Percentiles rank a stretch among this genome's conserved stretches.
These are phyloP conservation scores for Leonotis leonurus DNA, from an alignment of 257 asterid genomes.

Conservation along the genomic window DNA sequence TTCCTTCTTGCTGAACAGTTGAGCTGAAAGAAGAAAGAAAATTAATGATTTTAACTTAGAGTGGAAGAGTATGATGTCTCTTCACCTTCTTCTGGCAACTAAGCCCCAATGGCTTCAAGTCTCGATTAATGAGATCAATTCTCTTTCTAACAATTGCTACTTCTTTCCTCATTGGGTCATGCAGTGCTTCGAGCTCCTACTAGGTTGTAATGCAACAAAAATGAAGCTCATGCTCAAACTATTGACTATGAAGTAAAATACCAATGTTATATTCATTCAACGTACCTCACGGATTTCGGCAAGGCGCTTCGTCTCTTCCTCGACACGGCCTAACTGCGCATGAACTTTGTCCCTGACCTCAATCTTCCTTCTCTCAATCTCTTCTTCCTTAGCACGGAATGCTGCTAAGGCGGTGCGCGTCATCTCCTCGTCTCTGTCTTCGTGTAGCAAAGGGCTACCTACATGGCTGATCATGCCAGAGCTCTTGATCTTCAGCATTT, in stretches of 20 bases:
- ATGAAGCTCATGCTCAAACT: no score
- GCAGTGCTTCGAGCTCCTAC: slow-evolving; percentile 74
- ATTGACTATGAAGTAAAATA: no score
- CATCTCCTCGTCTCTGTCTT: slow-evolving; percentile 80
- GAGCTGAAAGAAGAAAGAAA: no score
- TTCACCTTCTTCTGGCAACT: slow-evolving; percentile 75
- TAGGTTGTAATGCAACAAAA: slow-evolving; percentile 22
- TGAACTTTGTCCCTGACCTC: slow-evolving; percentile 60
- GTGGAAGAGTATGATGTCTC: not conserved
- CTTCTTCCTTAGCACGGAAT: slow-evolving; percentile 75
- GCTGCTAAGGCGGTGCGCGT: slow-evolving; percentile 59
- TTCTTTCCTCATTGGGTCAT: slow-evolving; percentile 82
- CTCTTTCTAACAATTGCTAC: slow-evolving; percentile 54
- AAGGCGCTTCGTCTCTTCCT: slow-evolving; percentile 67
- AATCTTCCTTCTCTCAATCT: slow-evolving; percentile 65
- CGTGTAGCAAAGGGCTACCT: slow-evolving; percentile 42
- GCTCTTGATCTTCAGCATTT: slow-evolving; percentile 36
- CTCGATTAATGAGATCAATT: slow-evolving; percentile 57
- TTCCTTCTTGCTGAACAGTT: no score
- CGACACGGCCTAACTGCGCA: slow-evolving; percentile 75
- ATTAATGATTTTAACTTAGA: not conserved
- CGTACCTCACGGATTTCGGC: slow-evolving; percentile 79
- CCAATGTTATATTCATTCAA: no score
- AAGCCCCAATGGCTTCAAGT: slow-evolving; percentile 54
- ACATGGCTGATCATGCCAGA: slow-evolving; percentile 38